These are phyloP conservation scores for Tilletia walkeri DNA, from an alignment of 1,284 basidiomycete species.

Conservation along the genomic window DNA sequence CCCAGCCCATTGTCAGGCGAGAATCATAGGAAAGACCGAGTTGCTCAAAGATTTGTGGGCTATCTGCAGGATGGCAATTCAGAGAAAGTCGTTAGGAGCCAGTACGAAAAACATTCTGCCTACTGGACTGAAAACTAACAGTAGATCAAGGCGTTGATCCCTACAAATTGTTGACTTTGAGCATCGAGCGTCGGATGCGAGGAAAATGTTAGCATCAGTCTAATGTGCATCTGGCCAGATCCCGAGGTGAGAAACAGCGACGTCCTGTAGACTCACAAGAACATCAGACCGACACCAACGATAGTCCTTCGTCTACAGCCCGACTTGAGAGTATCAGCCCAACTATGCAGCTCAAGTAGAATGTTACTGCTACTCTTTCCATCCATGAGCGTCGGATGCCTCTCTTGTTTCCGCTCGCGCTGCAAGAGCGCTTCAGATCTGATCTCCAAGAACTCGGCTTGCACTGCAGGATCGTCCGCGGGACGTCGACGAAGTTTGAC, in stretches of 20 bases:
- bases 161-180: constrained; percentile 25
- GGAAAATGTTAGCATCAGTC: background rate
- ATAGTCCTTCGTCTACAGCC: constrained; percentile 25
- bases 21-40: constrained; percentile 31
- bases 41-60: constrained; percentile 21
- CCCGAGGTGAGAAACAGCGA: too few species aligned
- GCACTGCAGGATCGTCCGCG: constrained; percentile 24
- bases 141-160: constrained; percentile 30
- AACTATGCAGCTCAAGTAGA: constrained; percentile 61
- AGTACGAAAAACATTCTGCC: too few species aligned
- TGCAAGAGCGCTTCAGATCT: constrained; percentile 58
- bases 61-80: background rate
- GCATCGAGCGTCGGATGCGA: background rate
- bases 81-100: background rate
- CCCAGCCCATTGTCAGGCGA: constrained; percentile 26
- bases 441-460: constrained; percentile 35
- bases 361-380: constrained; percentile 64
- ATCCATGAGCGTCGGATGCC: constrained; percentile 66
- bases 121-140: too few species aligned
- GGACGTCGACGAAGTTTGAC: constrained; percentile 61
- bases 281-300: constrained; percentile 30
- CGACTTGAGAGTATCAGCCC: constrained; percentile 24
- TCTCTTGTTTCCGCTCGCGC: constrained; percentile 31
- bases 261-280: constrained; percentile 28
- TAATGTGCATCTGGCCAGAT: too few species aligned